These are phyloP conservation scores for Phytophthora vignae DNA, from an alignment of 352 stramenopile species.

Conservation along the genomic window DNA sequence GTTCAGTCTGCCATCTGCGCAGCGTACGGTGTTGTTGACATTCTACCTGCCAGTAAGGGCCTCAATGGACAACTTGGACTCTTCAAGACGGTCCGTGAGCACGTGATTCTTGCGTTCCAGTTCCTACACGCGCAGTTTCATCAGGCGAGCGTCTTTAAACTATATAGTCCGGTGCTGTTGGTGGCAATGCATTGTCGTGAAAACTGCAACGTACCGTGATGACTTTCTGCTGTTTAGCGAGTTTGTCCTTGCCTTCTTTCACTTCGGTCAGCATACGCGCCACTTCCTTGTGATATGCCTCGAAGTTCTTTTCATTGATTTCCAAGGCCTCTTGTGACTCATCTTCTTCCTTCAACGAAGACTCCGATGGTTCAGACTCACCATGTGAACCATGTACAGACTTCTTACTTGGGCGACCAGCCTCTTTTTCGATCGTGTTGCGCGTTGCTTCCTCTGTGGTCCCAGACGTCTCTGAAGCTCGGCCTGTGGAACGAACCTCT, in stretches of 20 bases:
- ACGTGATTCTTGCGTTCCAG: slow-evolving; percentile 74
- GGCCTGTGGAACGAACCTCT: background rate
- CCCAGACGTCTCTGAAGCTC: background rate
- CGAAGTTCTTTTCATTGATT: slow-evolving; percentile 74
- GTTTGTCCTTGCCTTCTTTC: slow-evolving; percentile 64
- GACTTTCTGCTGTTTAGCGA: slow-evolving; percentile 73
- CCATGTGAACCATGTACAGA: background rate
- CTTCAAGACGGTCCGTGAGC: slow-evolving; percentile 67
- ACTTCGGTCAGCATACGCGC: slow-evolving; percentile 71
- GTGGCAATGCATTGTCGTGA: background rate
- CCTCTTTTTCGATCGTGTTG: slow-evolving; percentile 8
- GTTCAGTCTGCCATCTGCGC: background rate
- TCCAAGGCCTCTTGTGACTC: slow-evolving; percentile 34
- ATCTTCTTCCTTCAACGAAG: slow-evolving; percentile 26
- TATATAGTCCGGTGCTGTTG: background rate
- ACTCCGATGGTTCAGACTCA: slow-evolving; percentile 3
- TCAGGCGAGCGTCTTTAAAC: background rate
- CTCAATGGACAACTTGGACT: slow-evolving; percentile 75
- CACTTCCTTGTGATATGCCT: slow-evolving; percentile 75
- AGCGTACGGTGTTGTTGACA: background rate
- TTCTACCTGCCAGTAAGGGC: slow-evolving; percentile 66
- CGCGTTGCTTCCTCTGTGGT: slow-evolving; percentile 1
- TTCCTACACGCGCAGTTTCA: slow-evolving; percentile 42
- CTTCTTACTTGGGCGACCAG: slow-evolving; percentile 3
- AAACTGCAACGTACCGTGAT: slow-evolving; percentile 48